Evolutionary conservation across 1,284 basidiomycete genomes (phyloP).

Genomic region (Apiotrichum porosum): DNA sequence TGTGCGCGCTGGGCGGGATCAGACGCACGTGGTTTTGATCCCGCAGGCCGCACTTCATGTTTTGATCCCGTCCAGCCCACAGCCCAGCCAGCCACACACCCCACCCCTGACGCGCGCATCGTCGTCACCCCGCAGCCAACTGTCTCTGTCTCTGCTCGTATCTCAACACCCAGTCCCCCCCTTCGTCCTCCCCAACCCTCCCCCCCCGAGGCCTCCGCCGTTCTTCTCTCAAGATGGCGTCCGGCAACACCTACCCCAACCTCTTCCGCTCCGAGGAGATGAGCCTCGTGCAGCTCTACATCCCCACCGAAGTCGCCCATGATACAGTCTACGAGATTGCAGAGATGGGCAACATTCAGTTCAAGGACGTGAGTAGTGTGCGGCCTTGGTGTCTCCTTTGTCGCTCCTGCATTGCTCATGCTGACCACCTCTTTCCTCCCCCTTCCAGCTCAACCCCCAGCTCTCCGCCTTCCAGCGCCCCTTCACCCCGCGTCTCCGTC

Average conservation of each 20-base stretch:
- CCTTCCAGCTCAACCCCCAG: conserved; percentile 86
- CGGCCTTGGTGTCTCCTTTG: too few relatives aligned
- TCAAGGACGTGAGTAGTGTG: conserved; percentile 93
- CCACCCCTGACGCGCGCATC: too few relatives aligned
- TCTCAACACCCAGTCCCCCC: too few relatives aligned
- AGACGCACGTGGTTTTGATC: too few relatives aligned
- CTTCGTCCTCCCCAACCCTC: too few relatives aligned
- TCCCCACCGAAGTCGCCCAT: conserved; percentile 95
- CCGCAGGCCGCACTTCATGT: too few relatives aligned
- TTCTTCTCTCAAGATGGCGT: conserved; percentile 25
- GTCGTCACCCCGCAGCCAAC: too few relatives aligned
- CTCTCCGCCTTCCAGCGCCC: conserved; percentile 98
- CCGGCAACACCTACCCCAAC: conserved; percentile 58
- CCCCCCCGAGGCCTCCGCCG: too few relatives aligned
- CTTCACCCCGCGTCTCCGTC: conserved; percentile 90
- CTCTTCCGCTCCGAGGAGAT: conserved; percentile 90
- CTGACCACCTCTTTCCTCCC: background rate
- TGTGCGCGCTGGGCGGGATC: too few relatives aligned
- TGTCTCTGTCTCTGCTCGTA: too few relatives aligned
- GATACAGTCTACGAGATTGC: conserved; percentile 93
- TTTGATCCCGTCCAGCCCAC: too few relatives aligned
- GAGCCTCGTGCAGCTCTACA: conserved; percentile 97
- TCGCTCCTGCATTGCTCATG: background rate
- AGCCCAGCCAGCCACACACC: too few relatives aligned
- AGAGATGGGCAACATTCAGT: conserved; percentile 92